Percentiles rank a stretch among this genome's conserved stretches.
Evolutionary conservation across 164 flowering plant genomes (phyloP).

Genomic region (Umbilicus rupestris): DNA sequence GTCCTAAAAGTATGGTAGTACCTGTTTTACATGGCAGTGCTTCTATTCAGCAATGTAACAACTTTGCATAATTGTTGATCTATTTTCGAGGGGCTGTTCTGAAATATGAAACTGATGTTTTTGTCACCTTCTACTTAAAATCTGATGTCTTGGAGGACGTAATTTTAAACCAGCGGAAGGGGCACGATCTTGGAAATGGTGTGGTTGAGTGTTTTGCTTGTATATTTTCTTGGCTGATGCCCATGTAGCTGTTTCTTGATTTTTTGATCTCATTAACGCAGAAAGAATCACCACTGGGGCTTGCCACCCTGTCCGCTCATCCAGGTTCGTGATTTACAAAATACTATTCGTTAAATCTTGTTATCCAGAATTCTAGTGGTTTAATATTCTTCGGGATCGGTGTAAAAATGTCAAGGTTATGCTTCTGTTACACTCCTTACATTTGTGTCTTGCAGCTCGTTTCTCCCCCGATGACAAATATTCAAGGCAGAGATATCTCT

Average conservation of each 20-base stretch:
- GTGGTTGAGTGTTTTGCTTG: not conserved
- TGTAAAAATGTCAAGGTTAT: not conserved
- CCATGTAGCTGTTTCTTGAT: not conserved
- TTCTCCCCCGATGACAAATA: constrained; percentile 96
- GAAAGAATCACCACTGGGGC: constrained; percentile 79
- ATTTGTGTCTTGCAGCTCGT: constrained; percentile 51
- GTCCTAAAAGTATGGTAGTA: no score
- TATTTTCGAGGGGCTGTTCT: no score
- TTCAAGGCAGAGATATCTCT: constrained; percentile 79
- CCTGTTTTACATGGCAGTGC: no score
- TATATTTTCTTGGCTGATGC: not conserved
- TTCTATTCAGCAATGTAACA: no score
- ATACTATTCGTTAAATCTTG: not conserved
- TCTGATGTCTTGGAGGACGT: no score
- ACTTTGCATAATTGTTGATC: no score
- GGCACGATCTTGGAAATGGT: no score
- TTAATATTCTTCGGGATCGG: not conserved
- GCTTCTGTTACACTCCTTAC: not conserved
- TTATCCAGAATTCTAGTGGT: not conserved
- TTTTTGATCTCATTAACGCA: constrained; percentile 17
- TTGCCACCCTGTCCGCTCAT: constrained; percentile 82
- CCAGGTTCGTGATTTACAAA: constrained; percentile 41
- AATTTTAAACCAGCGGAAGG: no score
- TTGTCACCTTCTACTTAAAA: no score
- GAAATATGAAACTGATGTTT: no score